Evolutionary conservation across 805 yeast species (phyloP), one percentile per base, ranked within the genome.

Genomic region (Brettanomyces anomalus): DNA sequence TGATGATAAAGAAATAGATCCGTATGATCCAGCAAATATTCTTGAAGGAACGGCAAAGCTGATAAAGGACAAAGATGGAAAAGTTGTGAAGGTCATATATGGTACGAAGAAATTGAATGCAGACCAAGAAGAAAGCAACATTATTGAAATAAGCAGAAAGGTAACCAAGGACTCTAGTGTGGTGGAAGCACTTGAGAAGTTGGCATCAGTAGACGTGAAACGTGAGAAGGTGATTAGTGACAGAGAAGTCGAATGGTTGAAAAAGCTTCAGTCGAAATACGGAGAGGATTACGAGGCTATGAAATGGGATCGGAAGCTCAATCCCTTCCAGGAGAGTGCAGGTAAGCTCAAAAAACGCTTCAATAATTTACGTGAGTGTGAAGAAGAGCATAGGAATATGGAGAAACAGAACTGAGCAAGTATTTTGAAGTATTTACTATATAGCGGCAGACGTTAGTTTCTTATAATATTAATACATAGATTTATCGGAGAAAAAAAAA

Each of bases 281-380:
- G 96, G 96, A 15, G 94, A 87, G 50, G 82, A 93, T 60, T 88
- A 79, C 58, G 81, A 74, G 38, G 85, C 80, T 53, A 93, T 93
- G 98, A 82, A 78, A 60, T 84, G 95, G 85, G 98, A 93, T 61
- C 76, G 75, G 63, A 84, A 84, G 61, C 70, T 89, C 48, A 90
- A 90, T 61, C 74, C 81, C 2, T 76, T 72, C 62, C 97, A 89
- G 65, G 87, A 85, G 60, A 73, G 85, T 47, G 80, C 79, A n/a
- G 94, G 95, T 21, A 94, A 87, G 54, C 66, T 90, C 52, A 81
- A 73, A 62, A 77, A 76, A 61, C 76, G 93, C 58, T 68, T 90
- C 37, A 55, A 50, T 17, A 81, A 77, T 60, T 86, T 94, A 90
- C 79, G 78, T 28, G 15, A 31, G 16, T 24, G 6, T 24, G 28